Conservation (phyloP, 2,329 filamentous ascomycete genomes). For the Colletotrichum cuscutae region DNA sequence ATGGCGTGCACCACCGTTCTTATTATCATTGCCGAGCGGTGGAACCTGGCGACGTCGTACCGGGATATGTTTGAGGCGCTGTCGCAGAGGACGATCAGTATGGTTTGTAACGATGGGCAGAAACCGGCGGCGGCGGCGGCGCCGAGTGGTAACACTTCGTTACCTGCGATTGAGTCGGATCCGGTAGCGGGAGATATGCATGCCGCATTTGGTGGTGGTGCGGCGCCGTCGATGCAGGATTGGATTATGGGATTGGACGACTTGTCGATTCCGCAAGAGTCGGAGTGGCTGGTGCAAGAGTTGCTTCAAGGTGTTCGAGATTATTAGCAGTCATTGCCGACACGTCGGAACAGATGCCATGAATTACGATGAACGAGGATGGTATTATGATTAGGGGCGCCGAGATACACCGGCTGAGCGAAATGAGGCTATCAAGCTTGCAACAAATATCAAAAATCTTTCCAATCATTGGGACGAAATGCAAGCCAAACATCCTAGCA, state of each 20-base stretch:
- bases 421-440: neutral
- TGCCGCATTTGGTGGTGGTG: neutral
- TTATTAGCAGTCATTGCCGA: neutral
- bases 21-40: conserved; percentile 48
- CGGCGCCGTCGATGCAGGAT: conserved; percentile 34
- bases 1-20: conserved; percentile 48
- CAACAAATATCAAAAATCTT: neutral
- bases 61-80: conserved; percentile 46
- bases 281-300: conserved; percentile 38
- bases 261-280: conserved; percentile 33
- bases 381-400: neutral
- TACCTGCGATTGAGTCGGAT: neutral
- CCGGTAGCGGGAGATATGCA: neutral
- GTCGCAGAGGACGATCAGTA: conserved; percentile 41
- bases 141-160: neutral
- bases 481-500: no score
- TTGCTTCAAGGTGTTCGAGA: conserved; percentile 35
- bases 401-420: neutral
- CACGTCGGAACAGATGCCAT: neutral
- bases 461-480: no score
- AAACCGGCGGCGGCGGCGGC: neutral
- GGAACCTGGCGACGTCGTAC: conserved; percentile 45
- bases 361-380: neutral
- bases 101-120: conserved; percentile 37
- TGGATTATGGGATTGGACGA: conserved; percentile 38